Evolutionary conservation across 2,329 filamentous ascomycete species (phyloP), one percentile per base, ranked within the genome.

Genomic region (Sporothrix luriei): DNA sequence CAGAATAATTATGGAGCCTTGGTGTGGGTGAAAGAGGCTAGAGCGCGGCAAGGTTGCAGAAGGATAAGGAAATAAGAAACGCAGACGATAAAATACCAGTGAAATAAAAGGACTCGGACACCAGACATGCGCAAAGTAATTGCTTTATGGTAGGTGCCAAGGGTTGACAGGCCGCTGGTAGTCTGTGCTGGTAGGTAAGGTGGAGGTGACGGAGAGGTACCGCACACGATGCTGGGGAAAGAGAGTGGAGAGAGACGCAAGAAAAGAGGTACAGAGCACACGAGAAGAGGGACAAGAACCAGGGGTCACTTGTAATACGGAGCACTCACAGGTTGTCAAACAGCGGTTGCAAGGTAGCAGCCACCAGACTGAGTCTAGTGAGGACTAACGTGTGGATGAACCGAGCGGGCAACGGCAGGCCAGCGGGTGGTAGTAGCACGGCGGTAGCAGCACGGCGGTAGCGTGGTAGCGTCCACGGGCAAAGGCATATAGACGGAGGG

Each of bases 11-110:
- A 54, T 49, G 43, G 46, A 52, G 57, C 48, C 67, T 55, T 11
- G 26, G 65, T 52, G 48, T 24, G 57, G 59, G 29, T 68, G n/a
- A 51, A 48, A 66, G 29, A 51, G 26, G 64, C 46, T 62, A 51
- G 26, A 65, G 51, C 61, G 43, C 69, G 65, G 69, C 65, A 70
- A 68, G 69, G 70, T 71, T 71, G 70, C 70, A 71, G 59, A 68
- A 51, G 66, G 67, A 66, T 62, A 66, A 69, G 67, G 62, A 61
- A 46, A 51, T 54, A 57, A 51, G 21, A 13, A 48, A 52, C n/a
- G 52, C 21, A 61, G 38, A 62, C 26, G 11, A 29, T 46, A 16
- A 38, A 48, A 24, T 1, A 1, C 24, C 16, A 46, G 59, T 68
- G 51, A 33, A 33, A 48, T 51, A 43, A 43, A 43, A n/a, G 64